A percentile compares a stretch with the other conserved stretches of the same genome.
These are phyloP conservation scores for Ajuga reptans DNA, from an alignment of 305 asterid genomes.

Conservation along the genomic window DNA sequence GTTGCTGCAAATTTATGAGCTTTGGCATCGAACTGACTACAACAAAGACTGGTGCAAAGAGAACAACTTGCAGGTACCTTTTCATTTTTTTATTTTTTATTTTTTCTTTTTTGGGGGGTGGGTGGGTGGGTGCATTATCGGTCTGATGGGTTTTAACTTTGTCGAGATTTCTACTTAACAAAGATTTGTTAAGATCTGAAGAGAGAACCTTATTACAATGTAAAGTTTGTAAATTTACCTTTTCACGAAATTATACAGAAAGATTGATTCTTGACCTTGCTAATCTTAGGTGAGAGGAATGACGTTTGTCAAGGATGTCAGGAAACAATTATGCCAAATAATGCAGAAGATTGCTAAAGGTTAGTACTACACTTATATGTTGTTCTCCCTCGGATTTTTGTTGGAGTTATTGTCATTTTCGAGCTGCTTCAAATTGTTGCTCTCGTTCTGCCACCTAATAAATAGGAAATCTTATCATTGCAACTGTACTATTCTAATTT, in stretches of 20 bases:
- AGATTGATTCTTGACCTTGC: constrained; percentile 21
- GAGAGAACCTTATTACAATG: neutral
- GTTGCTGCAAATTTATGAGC: constrained; percentile 79
- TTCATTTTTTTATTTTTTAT: neutral
- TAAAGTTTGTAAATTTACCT: neutral
- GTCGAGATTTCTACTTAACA: constrained; percentile 1
- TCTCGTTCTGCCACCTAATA: too few relatives aligned
- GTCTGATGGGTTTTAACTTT: neutral
- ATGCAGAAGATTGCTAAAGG: constrained; percentile 87
- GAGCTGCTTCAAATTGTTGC: too few relatives aligned
- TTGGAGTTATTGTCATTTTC: too few relatives aligned
- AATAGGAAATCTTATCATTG: too few relatives aligned
- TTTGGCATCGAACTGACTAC: constrained; percentile 73
- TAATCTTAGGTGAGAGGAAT: constrained; percentile 74
- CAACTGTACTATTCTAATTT: too few relatives aligned
- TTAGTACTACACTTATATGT: constrained; percentile 17
- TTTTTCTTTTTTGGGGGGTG: neutral
- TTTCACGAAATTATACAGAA: neutral
- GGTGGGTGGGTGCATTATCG: neutral
- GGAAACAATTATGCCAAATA: constrained; percentile 86
- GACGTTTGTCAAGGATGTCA: constrained; percentile 75
- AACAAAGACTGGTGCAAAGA: constrained; percentile 72
- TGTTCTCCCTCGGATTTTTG: too few relatives aligned
- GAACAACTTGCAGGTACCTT: constrained; percentile 69
- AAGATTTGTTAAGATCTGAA: neutral